Evolutionary conservation across 176 grass and related monocot genomes (phyloP).

Genomic region (Carex pumila): DNA sequence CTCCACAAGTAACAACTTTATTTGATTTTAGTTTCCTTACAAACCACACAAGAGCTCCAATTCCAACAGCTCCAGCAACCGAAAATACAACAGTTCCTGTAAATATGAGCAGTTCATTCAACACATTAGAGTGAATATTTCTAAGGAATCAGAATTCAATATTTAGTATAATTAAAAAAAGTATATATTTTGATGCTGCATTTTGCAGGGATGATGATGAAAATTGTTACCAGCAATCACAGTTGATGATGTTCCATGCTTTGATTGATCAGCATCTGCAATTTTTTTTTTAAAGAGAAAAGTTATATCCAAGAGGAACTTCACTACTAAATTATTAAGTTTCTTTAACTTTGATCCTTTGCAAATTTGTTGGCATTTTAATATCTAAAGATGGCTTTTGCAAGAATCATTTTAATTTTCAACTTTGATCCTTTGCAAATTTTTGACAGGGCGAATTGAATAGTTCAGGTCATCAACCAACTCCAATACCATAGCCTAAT

Average conservation of each 20-base stretch:
- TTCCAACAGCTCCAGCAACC: slow-evolving; percentile 36
- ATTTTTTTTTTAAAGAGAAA: background rate
- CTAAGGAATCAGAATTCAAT: background rate
- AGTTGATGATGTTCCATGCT: slow-evolving; percentile 36
- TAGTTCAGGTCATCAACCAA: too few relatives aligned
- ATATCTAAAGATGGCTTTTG: background rate
- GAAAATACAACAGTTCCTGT: slow-evolving; percentile 68
- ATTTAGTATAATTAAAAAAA: background rate
- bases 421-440: background rate
- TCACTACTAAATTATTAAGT: background rate
- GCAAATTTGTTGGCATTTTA: background rate
- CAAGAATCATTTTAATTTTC: background rate
- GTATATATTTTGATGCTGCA: background rate
- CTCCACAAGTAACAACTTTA: slow-evolving; percentile 75
- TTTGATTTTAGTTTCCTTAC: slow-evolving; percentile 49
- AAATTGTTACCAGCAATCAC: slow-evolving; percentile 54
- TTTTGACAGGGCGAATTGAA: background rate
- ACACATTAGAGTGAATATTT: background rate
- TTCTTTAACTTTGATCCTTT: background rate
- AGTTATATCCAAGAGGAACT: background rate
- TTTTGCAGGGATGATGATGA: background rate
- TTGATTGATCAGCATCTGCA: slow-evolving; percentile 25
- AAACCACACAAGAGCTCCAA: slow-evolving; percentile 75
- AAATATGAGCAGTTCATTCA: background rate
- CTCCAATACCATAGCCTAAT: too few relatives aligned